phyloP scores from a whole-genome alignment of 208 protist species.

The Crithidia acanthocephali region DNA sequence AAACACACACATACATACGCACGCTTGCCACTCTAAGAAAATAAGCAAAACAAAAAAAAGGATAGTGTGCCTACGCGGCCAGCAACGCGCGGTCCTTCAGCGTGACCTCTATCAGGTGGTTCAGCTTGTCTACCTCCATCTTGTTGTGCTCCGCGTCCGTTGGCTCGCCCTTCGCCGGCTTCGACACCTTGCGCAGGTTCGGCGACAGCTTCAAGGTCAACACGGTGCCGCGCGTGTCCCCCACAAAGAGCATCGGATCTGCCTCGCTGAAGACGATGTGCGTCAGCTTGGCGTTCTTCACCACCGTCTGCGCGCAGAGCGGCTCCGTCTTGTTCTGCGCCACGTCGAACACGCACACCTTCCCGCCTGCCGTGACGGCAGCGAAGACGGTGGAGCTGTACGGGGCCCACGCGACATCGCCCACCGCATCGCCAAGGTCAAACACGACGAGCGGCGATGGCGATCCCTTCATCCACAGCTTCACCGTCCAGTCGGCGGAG shows the following conservation, averaged over 20 bases:
- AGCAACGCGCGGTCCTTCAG: slow-evolving; percentile 93
- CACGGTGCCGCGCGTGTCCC: slow-evolving; percentile 96
- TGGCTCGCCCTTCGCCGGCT: slow-evolving; percentile 82
- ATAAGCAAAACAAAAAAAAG: slow-evolving; percentile 10
- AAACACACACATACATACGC: not conserved
- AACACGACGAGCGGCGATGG: slow-evolving; percentile 94
- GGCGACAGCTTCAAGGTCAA: slow-evolving; percentile 96
- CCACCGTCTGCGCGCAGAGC: slow-evolving; percentile 96
- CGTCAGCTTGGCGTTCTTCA: slow-evolving; percentile 97
- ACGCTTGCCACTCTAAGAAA: not conserved
- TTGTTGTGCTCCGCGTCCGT: slow-evolving; percentile 36
- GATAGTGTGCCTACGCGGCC: slow-evolving; percentile 7
- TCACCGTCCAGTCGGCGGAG: slow-evolving; percentile 98
- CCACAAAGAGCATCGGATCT: slow-evolving; percentile 95
- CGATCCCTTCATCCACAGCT: slow-evolving; percentile 94
- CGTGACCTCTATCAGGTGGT: slow-evolving; percentile 89
- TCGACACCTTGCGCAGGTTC: slow-evolving; percentile 91
- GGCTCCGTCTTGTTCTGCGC: slow-evolving; percentile 96
- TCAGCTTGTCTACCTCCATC: slow-evolving; percentile 91
- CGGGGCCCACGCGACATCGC: slow-evolving; percentile 97
- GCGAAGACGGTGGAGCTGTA: slow-evolving; percentile 97
- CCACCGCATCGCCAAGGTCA: slow-evolving; percentile 95
- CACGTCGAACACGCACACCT: slow-evolving; percentile 94
- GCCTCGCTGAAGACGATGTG: slow-evolving; percentile 95
- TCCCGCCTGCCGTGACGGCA: slow-evolving; percentile 95